Conservation (phyloP, 306 rosid species). For the Parietaria judaica region DNA sequence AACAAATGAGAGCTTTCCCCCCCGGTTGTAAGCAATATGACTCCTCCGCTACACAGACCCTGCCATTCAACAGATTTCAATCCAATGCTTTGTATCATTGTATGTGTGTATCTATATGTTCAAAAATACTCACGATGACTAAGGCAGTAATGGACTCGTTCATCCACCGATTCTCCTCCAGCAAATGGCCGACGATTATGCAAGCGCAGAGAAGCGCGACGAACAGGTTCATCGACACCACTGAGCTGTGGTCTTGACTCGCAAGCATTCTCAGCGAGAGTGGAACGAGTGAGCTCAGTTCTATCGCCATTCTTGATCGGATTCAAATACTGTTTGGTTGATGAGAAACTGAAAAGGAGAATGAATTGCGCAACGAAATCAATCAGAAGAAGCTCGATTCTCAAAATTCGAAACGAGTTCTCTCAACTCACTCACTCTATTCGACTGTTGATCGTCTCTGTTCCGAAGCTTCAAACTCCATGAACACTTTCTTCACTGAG, state of each 20-base stretch:
- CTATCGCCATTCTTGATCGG: slow-evolving; percentile 14
- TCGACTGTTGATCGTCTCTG: not conserved
- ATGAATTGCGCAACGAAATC: not conserved
- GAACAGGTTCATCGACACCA: slow-evolving; percentile 77
- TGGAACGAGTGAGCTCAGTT: slow-evolving; percentile 6
- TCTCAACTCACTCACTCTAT: not conserved
- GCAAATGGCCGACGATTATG: slow-evolving; percentile 74
- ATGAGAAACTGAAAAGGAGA: slow-evolving; percentile 5
- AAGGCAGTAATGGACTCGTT: slow-evolving; percentile 94
- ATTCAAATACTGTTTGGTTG: not conserved
- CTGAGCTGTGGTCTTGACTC: slow-evolving; percentile 64
- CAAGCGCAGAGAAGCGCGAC: slow-evolving; percentile 88
- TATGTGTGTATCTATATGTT: not conserved
- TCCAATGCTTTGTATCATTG: not conserved
- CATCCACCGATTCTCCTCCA: slow-evolving; percentile 83
- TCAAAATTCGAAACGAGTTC: not conserved
- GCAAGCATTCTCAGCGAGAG: slow-evolving; percentile 19
- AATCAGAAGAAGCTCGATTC: not conserved
- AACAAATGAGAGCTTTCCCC: slow-evolving; percentile 88
- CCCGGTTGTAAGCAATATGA: slow-evolving; percentile 61
- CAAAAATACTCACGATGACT: slow-evolving; percentile 47
- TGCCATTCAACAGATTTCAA: slow-evolving; percentile 17
- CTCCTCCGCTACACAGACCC: slow-evolving; percentile 78
- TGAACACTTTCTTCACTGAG: slow-evolving; percentile 7
- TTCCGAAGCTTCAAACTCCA: not conserved